Percentiles rank a stretch among this genome's conserved stretches.
phyloP scores from a whole-genome alignment of 2,329 filamentous ascomycete species.

The Chalaropsis thielavioides region DNA sequence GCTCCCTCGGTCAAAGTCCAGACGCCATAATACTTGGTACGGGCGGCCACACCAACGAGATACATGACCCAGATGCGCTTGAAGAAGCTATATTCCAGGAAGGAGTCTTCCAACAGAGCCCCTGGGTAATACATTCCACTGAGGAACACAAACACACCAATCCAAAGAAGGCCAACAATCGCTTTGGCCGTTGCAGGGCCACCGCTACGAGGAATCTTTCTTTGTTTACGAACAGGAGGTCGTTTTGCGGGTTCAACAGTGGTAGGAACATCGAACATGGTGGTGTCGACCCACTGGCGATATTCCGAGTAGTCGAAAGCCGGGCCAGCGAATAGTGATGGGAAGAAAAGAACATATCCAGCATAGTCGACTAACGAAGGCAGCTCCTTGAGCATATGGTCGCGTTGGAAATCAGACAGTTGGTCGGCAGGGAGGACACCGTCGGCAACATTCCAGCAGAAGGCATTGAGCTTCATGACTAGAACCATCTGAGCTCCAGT shows the following conservation, averaged over 20 bases:
- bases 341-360: constrained; percentile 92
- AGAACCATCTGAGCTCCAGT: constrained; percentile 96
- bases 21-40: constrained; percentile 92
- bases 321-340: constrained; percentile 73
- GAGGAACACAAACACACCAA: constrained; percentile 62
- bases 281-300: constrained; percentile 77
- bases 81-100: constrained; percentile 51
- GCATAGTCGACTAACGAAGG: constrained; percentile 67
- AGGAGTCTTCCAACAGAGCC: constrained; percentile 51
- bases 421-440: constrained; percentile 64
- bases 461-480: constrained; percentile 92
- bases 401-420: constrained; percentile 76
- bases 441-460: constrained; percentile 97
- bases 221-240: constrained; percentile 73
- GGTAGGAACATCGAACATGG: constrained; percentile 79
- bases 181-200: constrained; percentile 72
- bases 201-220: constrained; percentile 81
- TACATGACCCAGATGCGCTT: constrained; percentile 67
- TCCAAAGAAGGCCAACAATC: constrained; percentile 59
- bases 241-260: constrained; percentile 73
- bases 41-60: constrained; percentile 65
- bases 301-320: constrained; percentile 94
- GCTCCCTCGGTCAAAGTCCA: constrained; percentile 89
- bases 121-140: constrained; percentile 50
- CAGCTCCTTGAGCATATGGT: constrained; percentile 59